Evolutionary conservation across 164 flowering plant genomes (phyloP), one percentile per base, ranked within the genome.

Genomic region (Paratinospora sagittata): DNA sequence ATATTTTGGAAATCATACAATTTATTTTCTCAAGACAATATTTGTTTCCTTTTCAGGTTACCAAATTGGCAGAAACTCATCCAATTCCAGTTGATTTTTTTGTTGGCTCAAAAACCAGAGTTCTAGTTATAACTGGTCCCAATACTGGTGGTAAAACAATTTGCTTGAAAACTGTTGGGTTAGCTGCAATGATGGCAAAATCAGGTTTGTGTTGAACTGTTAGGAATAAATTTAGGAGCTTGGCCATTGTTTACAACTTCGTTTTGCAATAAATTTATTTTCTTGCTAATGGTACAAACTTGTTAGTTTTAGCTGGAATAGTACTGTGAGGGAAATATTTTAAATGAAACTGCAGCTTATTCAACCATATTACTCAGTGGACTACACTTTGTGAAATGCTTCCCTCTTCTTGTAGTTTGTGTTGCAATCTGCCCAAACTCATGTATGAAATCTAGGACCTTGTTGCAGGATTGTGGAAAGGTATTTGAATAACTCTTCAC

Each of bases 71-170:
- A 78, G 80, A 79, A 73, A 74, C 84, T 77, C 81, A n/a, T 13
- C 98, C 98, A 34, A 86, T 89, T 70, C 92, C 97, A 45, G 85
- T 89, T 81, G 95, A 94, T 83, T 81, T 91, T 78, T 82, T 82
- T 68, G 79, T 91, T 63, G 76, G 84, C 36, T 75, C 65, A n/a
- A 78, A 78, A 72, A 90, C 89, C 58, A 86, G 81, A 79, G 96
- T 88, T 74, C 72, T 94, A 64, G 84, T 94, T 73, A 90, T 94
- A 73, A 91, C 94, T 77, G 98, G 98, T 70, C 98, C 98, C 39
- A 94, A 94, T 74, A 90, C 98, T 10, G 98, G 97, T 30, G 98
- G 98, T n/a, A 94, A 94, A 84, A 94, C 98, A 66, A 87, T 91
- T 73, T 86, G 90, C 88, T 80, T 94, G 70, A 94, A 94, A 82